Evolutionary conservation across 2,329 filamentous ascomycete genomes (phyloP), one percentile per base, ranked within the genome.

Genomic region (Colletotrichum abscissum): DNA sequence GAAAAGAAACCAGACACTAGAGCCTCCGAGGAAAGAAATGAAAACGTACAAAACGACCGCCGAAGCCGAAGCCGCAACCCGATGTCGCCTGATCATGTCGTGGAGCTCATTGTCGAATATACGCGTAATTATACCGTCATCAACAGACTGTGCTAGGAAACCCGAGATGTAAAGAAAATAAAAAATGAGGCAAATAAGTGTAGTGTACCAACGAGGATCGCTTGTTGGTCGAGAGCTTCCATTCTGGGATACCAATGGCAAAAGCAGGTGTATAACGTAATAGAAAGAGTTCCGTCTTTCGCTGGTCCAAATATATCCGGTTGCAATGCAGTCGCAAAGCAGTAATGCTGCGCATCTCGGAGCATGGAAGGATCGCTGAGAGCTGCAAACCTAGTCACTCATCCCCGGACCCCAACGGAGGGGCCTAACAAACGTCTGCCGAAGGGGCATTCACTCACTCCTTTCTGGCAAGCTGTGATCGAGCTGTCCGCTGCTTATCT

Each of bases 381-480:
- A 74, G 63, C 72, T 74, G 72, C 72, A 63, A 30, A 67, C 69
- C 62, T 63, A 49, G 72, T 74, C 69, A 74, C 63, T 57, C 64
- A 63, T 67, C 63, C 69, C 57, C 71, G 58, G 26, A 68, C 63
- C 69, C 69, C 69, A 74, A 74, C 16, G 55, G 24, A 64, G 54
- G 59, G 66, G 56, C 30, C 71, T 35, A 52, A 55, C 28, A 54
- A 63, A 67, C 52, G 55, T 72, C 69, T 74, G 69, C 72, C 68
- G 49, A 72, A 72, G 63, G 63, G 63, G 68, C 55, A 59, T 56
- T 72, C 30, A 74, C 72, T 74, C 72, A 74, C 68, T 69, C 72
- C 68, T 55, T 35, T 58, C 54, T 64, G 63, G 54, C 68, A 59
- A 16, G 42, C 58, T 74, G 57, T 58, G 52, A 59, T 59, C 38